Evolutionary conservation across 1,139 yeast species (phyloP).

Genomic region (Yamadazyma trypodendri): DNA sequence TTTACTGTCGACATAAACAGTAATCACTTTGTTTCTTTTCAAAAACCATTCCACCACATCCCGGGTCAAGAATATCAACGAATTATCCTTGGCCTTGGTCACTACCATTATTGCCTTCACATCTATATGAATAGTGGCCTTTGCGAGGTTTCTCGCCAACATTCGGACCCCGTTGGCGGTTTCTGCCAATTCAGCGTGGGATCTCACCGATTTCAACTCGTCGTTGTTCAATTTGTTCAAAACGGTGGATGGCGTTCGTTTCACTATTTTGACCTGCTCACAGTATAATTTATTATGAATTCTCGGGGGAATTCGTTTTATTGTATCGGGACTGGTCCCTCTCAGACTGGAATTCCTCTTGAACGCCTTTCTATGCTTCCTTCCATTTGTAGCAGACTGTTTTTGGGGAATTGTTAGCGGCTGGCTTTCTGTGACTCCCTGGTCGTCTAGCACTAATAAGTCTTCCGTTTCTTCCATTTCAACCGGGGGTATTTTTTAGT

Average conservation of each 20-base stretch:
- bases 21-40: constrained; percentile 43
- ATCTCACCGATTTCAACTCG: constrained; percentile 49
- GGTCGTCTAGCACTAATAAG: constrained; percentile 1
- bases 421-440: background rate
- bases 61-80: constrained; percentile 68
- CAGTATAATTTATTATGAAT: constrained; percentile 37
- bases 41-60: constrained; percentile 79
- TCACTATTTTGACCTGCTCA: constrained; percentile 20
- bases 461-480: constrained; percentile 1
- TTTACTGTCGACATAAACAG: constrained; percentile 70
- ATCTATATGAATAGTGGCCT: constrained; percentile 71
- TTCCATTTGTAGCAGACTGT: constrained; percentile 2
- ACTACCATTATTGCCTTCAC: constrained; percentile 73
- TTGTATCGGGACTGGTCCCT: constrained; percentile 16
- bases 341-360: constrained; percentile 10
- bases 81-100: constrained; percentile 82
- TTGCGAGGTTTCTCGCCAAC: constrained; percentile 70
- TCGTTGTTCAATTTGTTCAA: constrained; percentile 34
- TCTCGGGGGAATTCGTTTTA: constrained; percentile 23
- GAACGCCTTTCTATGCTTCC: constrained; percentile 15
- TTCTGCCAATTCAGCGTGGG: constrained; percentile 75
- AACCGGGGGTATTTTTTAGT: background rate
- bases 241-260: constrained; percentile 27
- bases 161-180: constrained; percentile 86
- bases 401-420: constrained; percentile 1